phyloP scores from a whole-genome alignment of 2,329 filamentous ascomycete genomes.

The Neopestalotiopsis sp. region DNA sequence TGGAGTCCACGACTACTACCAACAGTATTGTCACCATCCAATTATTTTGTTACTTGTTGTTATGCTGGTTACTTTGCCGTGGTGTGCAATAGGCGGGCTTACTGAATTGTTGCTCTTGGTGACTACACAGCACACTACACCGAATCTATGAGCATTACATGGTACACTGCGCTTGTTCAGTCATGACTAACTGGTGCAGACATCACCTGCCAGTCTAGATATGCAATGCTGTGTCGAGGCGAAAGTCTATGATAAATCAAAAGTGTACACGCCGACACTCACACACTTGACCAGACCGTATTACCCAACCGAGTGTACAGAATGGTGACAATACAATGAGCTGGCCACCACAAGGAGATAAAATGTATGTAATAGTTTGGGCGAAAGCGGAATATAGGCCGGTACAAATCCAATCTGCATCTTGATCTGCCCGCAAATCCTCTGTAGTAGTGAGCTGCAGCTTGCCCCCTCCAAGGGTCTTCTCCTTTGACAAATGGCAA shows the following conservation, averaged over 20 bases:
- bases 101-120: not conserved
- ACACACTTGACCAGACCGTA: not conserved
- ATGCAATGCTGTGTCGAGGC: not conserved
- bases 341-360: not conserved
- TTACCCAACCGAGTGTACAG: not conserved
- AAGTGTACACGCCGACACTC: not conserved
- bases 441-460: not conserved
- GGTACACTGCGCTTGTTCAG: not conserved
- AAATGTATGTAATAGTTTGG: constrained; percentile 2
- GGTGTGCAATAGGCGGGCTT: not conserved
- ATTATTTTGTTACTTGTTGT: no score
- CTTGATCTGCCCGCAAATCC: not conserved
- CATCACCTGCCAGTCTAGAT: not conserved
- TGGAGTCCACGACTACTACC: no score
- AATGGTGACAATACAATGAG: not conserved
- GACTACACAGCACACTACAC: not conserved
- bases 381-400: not conserved
- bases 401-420: not conserved
- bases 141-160: not conserved
- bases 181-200: not conserved
- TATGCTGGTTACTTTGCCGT: no score
- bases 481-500: not conserved
- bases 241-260: not conserved
- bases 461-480: not conserved
- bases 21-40: no score